phyloP scores from a whole-genome alignment of 176 grass and related monocot genomes.

The Thinopyrum elongatum region DNA sequence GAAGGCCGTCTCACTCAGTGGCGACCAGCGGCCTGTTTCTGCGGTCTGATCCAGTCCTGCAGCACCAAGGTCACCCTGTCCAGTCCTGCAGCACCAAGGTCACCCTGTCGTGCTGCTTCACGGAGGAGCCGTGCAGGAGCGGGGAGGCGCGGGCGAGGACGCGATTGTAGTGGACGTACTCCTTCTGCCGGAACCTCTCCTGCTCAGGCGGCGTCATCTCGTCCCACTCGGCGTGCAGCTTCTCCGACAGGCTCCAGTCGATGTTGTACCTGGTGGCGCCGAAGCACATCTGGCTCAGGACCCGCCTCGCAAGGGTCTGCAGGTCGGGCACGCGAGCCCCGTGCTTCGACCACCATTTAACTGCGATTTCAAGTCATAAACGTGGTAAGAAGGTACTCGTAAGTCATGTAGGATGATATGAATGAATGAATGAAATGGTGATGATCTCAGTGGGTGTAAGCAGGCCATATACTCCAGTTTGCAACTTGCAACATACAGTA shows the following conservation, averaged over 20 bases:
- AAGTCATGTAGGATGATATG: not conserved
- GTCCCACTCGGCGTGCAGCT: slow-evolving; percentile 40
- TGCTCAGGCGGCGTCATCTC: slow-evolving; percentile 29
- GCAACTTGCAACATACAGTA: not conserved
- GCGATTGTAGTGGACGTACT: slow-evolving; percentile 67
- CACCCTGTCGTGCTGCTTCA: not conserved
- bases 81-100: slow-evolving; percentile 21
- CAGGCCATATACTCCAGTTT: not conserved
- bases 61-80: slow-evolving; percentile 9
- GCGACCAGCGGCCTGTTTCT: not conserved
- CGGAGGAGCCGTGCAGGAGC: not conserved
- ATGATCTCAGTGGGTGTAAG: not conserved
- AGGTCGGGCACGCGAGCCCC: slow-evolving; percentile 41
- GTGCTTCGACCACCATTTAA: slow-evolving; percentile 62
- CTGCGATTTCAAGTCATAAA: slow-evolving; percentile 34
- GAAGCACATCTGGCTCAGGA: slow-evolving; percentile 69
- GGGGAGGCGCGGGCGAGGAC: not conserved
- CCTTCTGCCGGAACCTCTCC: slow-evolving; percentile 44
- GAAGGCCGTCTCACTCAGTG: not conserved
- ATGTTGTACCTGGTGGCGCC: slow-evolving; percentile 54
- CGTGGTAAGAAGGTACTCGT: not conserved
- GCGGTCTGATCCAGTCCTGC: slow-evolving; percentile 25
- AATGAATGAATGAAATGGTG: not conserved
- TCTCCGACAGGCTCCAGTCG: slow-evolving; percentile 1
- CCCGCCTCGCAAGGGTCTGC: slow-evolving; percentile 34